Base-by-base conservation (phyloP, 2,329 filamentous ascomycete species). In the Acephala macrosclerotiorum region DNA sequence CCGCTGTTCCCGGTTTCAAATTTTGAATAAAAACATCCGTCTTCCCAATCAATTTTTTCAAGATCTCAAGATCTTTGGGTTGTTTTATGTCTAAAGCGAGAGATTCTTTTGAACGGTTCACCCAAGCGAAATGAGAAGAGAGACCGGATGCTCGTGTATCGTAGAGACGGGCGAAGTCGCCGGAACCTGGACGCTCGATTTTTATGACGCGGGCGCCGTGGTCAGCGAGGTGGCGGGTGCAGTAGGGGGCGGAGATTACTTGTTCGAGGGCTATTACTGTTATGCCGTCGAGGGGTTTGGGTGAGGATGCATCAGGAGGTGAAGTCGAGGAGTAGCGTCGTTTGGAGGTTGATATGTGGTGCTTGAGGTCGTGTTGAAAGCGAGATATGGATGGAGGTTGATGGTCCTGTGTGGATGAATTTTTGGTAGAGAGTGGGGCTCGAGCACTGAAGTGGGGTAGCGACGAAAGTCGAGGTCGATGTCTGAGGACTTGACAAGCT, bases 181-280 rank as follows among this genome's bases (percentile, higher is more conserved):
- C 60, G n/a, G 45, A 16, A 8, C 60, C 53, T 9, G 51, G 60
- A 18, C 60, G 38, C n/a, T 63, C 60, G 26, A 63, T 63, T 20
- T 63, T 63, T 7, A 63, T 56, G n/a, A 58, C 60, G 33, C 60
- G 60, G 5, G 60, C 60, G 7, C 60, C 60, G 49, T 45, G 38
- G 25, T 63, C 53, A 14, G 60, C 60, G 45, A 63, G 16, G 29
- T 63, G 60, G 1, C 60, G 60, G 45, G 60, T 63, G 14, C 60
- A 63, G n/a, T 63, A 63, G 8, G 60, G 60, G 18, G 49, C 60
- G 1, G 60, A 55, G 3, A 63, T 63, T 3, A 63, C 60, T 40
- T 63, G 60, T 53, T 63, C 60, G 18, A 63, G 60, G n/a, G 60
- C 60, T 36, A 63, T 63, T 6, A 63, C 60, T 8, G 51, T 63